Evolutionary conservation across 169 alveolate genomes (phyloP), one percentile per base, ranked within the genome.

Genomic region (Pseudocohnilembus persalinus): DNA sequence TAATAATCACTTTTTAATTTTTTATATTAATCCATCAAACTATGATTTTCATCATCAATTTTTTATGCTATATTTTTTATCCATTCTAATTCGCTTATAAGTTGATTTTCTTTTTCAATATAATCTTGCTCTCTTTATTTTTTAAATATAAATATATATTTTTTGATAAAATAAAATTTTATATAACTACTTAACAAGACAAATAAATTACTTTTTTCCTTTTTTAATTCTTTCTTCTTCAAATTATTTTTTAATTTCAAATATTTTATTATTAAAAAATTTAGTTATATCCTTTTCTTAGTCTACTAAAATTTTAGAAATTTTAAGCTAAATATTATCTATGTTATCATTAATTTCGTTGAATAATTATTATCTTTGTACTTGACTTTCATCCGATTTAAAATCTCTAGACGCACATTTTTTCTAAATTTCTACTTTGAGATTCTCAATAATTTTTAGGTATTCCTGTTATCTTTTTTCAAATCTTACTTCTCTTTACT

Each of bases 211-310:
- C 84, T 86, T 86, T 64, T 86, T 86, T 34, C 90, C 87, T 65
- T 86, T 86, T 77, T 86, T 86, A 26, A 86, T 86, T 81, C 90
- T 79, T 65, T 86, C 90, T 31, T 81, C 90, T 81, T 86, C 90
- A 81, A 86, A 86, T 75, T 86, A 73, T 29, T 86, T 86, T 80
- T 86, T 86, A 6, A 86, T 86, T 86, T 86, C 90, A 74, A 49
- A 79, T 11, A 86, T 86, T 81, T 86, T 86, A 81, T 86, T 86
- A 76, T 86, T 86, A 32, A 86, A 86, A 32, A 86, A 86, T 80
- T 85, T 68, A 25, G 80, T 76, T 30, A 86, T 81, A 65, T 86
- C 90, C 31, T 83, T 86, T 72, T 86, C 90, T 32, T 86, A 80
- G 74, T 86, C 90, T 0, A 86, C 80, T n/a, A 86, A 77, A 26